These are phyloP conservation scores for Chaetomium tenue DNA, from an alignment of 495 filamentous ascomycete species.

Conservation along the genomic window DNA sequence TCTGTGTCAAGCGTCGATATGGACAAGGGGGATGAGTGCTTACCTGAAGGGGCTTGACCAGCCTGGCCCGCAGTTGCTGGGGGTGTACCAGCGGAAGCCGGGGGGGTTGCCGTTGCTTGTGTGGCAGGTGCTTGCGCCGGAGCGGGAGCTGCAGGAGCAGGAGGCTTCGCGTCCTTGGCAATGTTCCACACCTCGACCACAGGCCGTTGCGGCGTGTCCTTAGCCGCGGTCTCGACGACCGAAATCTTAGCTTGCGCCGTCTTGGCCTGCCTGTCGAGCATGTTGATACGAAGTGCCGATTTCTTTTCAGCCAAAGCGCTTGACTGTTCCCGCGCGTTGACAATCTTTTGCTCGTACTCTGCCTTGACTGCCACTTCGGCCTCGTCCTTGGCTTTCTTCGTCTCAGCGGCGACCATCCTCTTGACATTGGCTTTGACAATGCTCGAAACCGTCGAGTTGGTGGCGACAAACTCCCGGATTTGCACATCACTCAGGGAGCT, in stretches of 20 bases:
- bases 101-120: neutral
- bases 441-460: slow-evolving; percentile 60
- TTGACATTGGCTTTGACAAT: slow-evolving; percentile 70
- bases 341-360: slow-evolving; percentile 52
- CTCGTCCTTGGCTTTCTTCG: slow-evolving; percentile 58
- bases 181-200: slow-evolving; percentile 83
- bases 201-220: slow-evolving; percentile 76
- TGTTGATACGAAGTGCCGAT: slow-evolving; percentile 68
- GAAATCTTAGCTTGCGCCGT: slow-evolving; percentile 67
- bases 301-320: slow-evolving; percentile 57
- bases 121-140: slow-evolving; percentile 26
- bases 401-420: slow-evolving; percentile 54
- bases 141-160: slow-evolving; percentile 20
- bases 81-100: neutral
- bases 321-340: slow-evolving; percentile 43
- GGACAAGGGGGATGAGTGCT: neutral
- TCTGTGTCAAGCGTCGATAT: neutral
- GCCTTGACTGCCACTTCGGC: slow-evolving; percentile 42
- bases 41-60: slow-evolving; percentile 35
- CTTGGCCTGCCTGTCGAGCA: slow-evolving; percentile 69
- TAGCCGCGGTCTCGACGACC: slow-evolving; percentile 73
- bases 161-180: slow-evolving; percentile 67
- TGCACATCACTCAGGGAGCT: slow-evolving; percentile 56
- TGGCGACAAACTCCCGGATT: slow-evolving; percentile 61
- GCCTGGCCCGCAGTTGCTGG: slow-evolving; percentile 29